Evolutionary conservation across 805 yeast genomes (phyloP), one percentile per base, ranked within the genome.

Genomic region (Priceomyces castillae): DNA sequence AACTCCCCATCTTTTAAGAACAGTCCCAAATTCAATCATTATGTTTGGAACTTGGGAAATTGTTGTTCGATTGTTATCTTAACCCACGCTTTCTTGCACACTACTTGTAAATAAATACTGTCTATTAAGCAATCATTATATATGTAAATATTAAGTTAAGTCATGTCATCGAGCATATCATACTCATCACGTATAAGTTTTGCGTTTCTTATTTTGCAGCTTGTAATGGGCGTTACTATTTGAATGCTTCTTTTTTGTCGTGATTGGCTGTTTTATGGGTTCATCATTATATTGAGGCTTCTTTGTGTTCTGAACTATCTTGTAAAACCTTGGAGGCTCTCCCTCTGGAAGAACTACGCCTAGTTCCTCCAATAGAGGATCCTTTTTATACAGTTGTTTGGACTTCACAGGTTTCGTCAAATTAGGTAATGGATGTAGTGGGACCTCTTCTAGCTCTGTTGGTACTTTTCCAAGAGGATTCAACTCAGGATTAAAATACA

Each of bases 41-140:
- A 94, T 94, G 99, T 94, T 94, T 71, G 99, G 99, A 37, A 90
- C 98, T 2, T 94, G 98, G 98, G 99, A 94, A 61, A 62, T 94
- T 28, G 70, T 71, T 19, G 76, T 71, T 10, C 54, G 73, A 44
- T 52, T 69, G 38, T 63, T 68, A 43, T 56, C 59, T 10, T 58
- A 40, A 17, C 10, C n/a, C n/a, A 5, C 31, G 4, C 19, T 17
- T 20, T 20, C 10, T 5, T 28, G n/a, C 30, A n/a, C 28, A 37
- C 19, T 28, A 26, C 35, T 28, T 38, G 41, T 26, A 38, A 25
- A 38, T 38, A 28, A n/a, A 28, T 11, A 28, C 15, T 11, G 15
- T 17, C 26, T 17, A 16, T 15, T 37, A 25, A 10, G 22, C 7
- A 14, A 15, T 10, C 40, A 37, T 19, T 16, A 37, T 20, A 23